Evolutionary conservation across 345 rosid genomes (phyloP), one percentile per base, ranked within the genome.

Genomic region (Draba incana): DNA sequence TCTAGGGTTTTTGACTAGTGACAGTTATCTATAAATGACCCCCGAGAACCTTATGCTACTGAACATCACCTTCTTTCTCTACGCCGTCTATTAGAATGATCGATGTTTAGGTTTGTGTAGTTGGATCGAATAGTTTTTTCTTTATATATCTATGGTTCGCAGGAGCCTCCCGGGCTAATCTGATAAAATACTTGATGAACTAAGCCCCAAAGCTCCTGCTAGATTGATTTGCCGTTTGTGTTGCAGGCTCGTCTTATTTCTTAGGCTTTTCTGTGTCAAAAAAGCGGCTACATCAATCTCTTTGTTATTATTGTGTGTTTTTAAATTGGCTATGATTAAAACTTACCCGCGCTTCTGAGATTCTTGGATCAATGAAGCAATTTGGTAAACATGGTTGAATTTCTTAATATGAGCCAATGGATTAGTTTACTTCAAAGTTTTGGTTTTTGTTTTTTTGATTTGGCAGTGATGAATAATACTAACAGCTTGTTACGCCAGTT

Each of bases 401-500:
- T 84, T 87, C 89, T 84, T 87, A 52, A 81, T 81, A 86, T 83
- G 87, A 81, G 87, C 92, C 92, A 44, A 8, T 8, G 31, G 0
- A 0, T 55, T 9, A 0, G 8, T 4, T 8, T 4, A 30, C 24
- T 55, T 37, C 2, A 16, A 55, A 15, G 10, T 68, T 42, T 52
- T 65, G 41, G 39, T 35, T 10, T 16, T 9, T 27, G 3, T 3
- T 10, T 2, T 10, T 2, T 31, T 30, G 33, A 20, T 31, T 5
- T 13, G 84, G 89, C 84, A n/a, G 52, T 79, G 92, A 81, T 8
- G 90, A 80, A 47, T 28, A 42, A 45, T 11, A 10, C 3, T 5
- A 74, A 49, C 92, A 87, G 90, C 89, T 88, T 83, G 57, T 53
- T 56, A 84, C 64, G 96, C 92, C 96, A 88, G 96, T 92, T 92